A percentile compares a stretch with the other conserved stretches of the same genome.
Conservation (phyloP, 371 early-diverging fungal species). For the Cokeromyces recurvatus region DNA sequence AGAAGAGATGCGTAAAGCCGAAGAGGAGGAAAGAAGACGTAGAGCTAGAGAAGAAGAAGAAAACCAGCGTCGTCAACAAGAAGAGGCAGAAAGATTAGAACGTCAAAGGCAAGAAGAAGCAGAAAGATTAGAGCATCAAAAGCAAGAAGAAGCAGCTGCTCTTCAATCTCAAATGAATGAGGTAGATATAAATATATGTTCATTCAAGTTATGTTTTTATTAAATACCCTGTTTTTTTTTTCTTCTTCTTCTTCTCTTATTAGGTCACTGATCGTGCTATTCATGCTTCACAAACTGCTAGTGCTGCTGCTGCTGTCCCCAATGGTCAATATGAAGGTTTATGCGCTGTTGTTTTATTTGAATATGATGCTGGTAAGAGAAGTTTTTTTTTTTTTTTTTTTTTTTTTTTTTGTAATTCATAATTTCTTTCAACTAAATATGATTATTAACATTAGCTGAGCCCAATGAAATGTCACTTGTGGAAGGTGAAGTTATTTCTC, state of each 20-base stretch:
- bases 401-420: conserved; percentile 1
- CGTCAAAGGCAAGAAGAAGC: conserved; percentile 14
- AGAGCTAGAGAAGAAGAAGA: conserved; percentile 13
- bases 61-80: conserved; percentile 15
- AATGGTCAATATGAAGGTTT: conserved; percentile 17
- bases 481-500: conserved; percentile 76
- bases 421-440: not conserved
- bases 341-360: conserved; percentile 67
- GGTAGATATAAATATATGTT: conserved; percentile 2
- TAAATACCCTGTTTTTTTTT: too few relatives aligned
- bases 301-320: conserved; percentile 19
- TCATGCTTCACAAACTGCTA: conserved; percentile 24
- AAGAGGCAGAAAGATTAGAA: conserved; percentile 21
- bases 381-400: not conserved
- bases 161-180: conserved; percentile 20
- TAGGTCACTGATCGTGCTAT: conserved; percentile 35
- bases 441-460: too few relatives aligned
- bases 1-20: conserved; percentile 19
- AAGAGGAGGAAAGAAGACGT: conserved; percentile 14
- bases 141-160: conserved; percentile 17
- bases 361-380: conserved; percentile 61
- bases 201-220: too few relatives aligned
- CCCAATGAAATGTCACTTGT: conserved; percentile 80
- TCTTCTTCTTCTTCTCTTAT: not conserved
- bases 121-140: conserved; percentile 2